Evolutionary conservation across 2,329 filamentous ascomycete genomes (phyloP), one percentile per base, ranked within the genome.

Genomic region (Botrytis deweyae): DNA sequence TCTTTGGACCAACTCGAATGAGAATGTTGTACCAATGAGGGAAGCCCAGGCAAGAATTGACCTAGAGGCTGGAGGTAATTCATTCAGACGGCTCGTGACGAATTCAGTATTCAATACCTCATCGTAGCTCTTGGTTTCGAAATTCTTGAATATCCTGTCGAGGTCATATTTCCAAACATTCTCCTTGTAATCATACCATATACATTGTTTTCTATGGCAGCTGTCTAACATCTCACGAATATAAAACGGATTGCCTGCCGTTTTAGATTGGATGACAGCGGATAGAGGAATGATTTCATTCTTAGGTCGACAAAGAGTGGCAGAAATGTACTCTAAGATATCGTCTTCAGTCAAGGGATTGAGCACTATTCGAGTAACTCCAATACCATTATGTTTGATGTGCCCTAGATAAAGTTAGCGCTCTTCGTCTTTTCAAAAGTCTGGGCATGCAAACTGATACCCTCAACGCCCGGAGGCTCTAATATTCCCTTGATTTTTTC

Each of bases 191-290:
- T 94, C 94, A 82, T 97, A 98, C 88, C 91, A 97, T 68, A 98
- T 92, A 81, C 93, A 97, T 77, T 91, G 91, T 80, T 93, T 96
- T 59, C 93, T 90, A 81, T 97, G 91, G 81, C 93, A 97, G 4
- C 92, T 91, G 79, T 93, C 93, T 7, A 98, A 87, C 88, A 98
- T 97, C 83, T 97, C 93, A 72, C 93, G 88, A 81, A 97, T 92
- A 79, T 96, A 97, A 79, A 97, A 98, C 16, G 73, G 92, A 75
- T 97, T 97, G 1, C 95, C 95, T 40, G 89, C 89, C 14, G 93
- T 95, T 70, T 80, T 80, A 1, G 79, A 94, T 81, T 97, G 93
- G 9, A 98, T 90, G 16, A 97, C 93, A 10, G 94, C 89, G 3
- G 93, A 92, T 29, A 98, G 85, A 0, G 94, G 91, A 1, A 93